phyloP scores from a whole-genome alignment of 192 early-diverging fungal species.

The Linnemannia elongata region DNA sequence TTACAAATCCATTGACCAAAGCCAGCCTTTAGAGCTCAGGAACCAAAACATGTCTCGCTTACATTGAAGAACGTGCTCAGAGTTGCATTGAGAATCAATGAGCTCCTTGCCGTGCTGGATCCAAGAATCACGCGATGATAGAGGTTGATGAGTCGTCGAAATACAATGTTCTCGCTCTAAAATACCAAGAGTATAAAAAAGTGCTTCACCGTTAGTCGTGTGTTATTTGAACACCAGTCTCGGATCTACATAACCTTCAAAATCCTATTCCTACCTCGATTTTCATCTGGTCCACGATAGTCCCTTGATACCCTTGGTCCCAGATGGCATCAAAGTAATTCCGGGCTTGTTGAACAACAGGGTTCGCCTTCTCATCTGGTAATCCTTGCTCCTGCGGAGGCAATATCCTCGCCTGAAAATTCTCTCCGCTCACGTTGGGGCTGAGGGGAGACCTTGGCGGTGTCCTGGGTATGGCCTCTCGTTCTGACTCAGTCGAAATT shows the following conservation, averaged over 20 bases:
- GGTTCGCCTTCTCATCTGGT: slow-evolving; percentile 25
- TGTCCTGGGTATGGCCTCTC: slow-evolving; percentile 24
- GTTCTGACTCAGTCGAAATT: slow-evolving; percentile 15
- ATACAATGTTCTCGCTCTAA: slow-evolving; percentile 32
- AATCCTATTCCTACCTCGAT: slow-evolving; percentile 13
- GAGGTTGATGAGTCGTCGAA: slow-evolving; percentile 25
- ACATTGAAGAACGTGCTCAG: slow-evolving; percentile 61
- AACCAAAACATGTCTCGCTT: not conserved
- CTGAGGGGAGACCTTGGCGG: slow-evolving; percentile 44
- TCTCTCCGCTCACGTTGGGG: slow-evolving; percentile 44
- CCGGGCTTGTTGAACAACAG: slow-evolving; percentile 18
- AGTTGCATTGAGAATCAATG: slow-evolving; percentile 58
- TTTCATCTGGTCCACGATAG: slow-evolving; percentile 32
- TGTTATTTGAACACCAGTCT: no score
- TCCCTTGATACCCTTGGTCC: slow-evolving; percentile 25
- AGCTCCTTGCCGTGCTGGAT: slow-evolving; percentile 27
- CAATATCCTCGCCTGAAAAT: slow-evolving; percentile 18
- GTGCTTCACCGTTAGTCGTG: not conserved
- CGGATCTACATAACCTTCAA: not conserved
- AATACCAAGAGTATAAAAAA: not conserved
- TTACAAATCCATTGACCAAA: not conserved
- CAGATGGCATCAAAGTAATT: slow-evolving; percentile 38
- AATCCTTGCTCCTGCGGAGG: slow-evolving; percentile 8
- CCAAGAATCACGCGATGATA: slow-evolving; percentile 45
- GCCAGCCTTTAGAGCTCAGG: not conserved